Evolutionary conservation across 805 yeast species (phyloP).

Genomic region (Kuraishia ogatae): DNA sequence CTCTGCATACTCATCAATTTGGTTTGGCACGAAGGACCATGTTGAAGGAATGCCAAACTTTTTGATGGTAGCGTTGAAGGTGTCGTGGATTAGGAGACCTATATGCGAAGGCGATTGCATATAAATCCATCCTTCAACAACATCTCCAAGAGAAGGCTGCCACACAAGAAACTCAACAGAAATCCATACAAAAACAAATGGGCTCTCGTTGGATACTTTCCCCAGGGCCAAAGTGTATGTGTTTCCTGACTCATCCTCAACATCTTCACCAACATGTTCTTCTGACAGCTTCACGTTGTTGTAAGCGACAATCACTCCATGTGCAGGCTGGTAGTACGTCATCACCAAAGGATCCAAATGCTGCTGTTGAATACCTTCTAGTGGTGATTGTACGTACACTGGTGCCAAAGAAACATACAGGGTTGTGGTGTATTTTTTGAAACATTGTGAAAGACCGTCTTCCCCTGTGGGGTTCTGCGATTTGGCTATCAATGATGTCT

Average conservation of each 20-base stretch:
- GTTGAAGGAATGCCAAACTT: conserved; percentile 74
- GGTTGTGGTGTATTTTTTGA: conserved; percentile 48
- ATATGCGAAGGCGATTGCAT: conserved; percentile 94
- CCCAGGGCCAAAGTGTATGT: conserved; percentile 37
- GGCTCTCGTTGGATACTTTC: conserved; percentile 66
- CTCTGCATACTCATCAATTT: conserved; percentile 44
- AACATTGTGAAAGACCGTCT: conserved; percentile 46
- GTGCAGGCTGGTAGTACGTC: conserved; percentile 64
- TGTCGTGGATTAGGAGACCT: conserved; percentile 84
- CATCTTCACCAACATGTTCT: conserved; percentile 19
- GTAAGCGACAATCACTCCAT: conserved; percentile 82
- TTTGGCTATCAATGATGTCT: conserved; percentile 6
- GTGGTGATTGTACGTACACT: conserved; percentile 53
- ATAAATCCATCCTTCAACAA: conserved; percentile 77
- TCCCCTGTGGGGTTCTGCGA: conserved; percentile 4
- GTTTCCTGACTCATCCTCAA: conserved; percentile 29
- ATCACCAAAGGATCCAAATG: conserved; percentile 86
- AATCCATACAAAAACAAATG: conserved; percentile 86
- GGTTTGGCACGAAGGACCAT: conserved; percentile 81
- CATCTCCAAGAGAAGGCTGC: conserved; percentile 86
- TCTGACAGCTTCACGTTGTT: conserved; percentile 48
- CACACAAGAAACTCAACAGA: conserved; percentile 76
- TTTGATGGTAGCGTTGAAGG: conserved; percentile 89
- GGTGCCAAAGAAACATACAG: conserved; percentile 90
- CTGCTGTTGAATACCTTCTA: conserved; percentile 75